Conservation (phyloP, 2,329 filamentous ascomycete genomes). For the Aschersonia sp. region DNA sequence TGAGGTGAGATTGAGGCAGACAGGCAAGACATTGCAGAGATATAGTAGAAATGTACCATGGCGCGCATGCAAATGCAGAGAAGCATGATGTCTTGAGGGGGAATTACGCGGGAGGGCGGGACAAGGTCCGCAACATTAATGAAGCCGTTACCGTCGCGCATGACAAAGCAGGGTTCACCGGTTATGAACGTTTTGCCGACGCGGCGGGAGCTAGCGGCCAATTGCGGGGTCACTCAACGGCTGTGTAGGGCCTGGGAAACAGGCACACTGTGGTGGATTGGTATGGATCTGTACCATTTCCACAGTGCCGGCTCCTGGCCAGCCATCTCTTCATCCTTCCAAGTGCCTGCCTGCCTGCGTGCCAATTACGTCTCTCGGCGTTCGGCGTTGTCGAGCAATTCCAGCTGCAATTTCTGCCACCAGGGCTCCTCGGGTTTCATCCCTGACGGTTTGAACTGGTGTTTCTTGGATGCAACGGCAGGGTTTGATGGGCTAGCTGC, state of each 20-base stretch:
- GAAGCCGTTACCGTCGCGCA: too few relatives aligned
- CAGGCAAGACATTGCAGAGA: too few relatives aligned
- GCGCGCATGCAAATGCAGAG: too few relatives aligned
- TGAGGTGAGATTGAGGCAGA: too few relatives aligned
- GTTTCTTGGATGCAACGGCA: background rate
- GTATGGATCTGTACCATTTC: background rate
- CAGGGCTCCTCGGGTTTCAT: background rate
- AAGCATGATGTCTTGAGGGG: too few relatives aligned
- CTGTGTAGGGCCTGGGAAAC: background rate
- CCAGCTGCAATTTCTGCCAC: background rate
- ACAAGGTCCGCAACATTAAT: too few relatives aligned
- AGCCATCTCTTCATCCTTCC: background rate
- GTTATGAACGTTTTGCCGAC: too few relatives aligned
- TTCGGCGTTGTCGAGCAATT: background rate
- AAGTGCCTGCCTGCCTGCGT: background rate
- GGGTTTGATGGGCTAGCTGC: background rate
- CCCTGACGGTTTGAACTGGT: background rate
- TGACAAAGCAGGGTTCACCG: too few relatives aligned
- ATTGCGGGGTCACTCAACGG: background rate
- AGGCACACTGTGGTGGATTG: background rate
- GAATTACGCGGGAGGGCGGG: too few relatives aligned
- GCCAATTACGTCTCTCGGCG: background rate
- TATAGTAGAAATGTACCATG: too few relatives aligned
- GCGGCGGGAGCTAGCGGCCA: background rate
- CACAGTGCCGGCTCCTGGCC: background rate